Percentiles rank a stretch among this genome's conserved stretches.
Conservation (phyloP, 441 rosid genomes). For the Brassica balearica region DNA sequence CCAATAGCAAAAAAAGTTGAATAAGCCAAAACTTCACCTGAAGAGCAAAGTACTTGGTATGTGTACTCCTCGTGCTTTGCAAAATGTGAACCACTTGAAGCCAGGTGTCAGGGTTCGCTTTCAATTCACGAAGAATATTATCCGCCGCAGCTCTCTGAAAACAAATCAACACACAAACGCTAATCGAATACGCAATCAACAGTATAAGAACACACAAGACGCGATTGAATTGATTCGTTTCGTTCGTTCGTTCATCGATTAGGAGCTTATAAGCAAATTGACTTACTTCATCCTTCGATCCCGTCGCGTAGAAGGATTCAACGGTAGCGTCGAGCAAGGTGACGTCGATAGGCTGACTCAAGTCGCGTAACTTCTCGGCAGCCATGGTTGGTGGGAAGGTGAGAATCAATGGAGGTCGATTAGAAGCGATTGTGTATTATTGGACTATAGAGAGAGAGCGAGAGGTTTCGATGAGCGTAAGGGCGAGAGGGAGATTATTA, state of each 20-base stretch:
- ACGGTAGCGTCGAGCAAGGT: constrained; percentile 93
- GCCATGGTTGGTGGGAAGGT: constrained; percentile 60
- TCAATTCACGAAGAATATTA: constrained; percentile 91
- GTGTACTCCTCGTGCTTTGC: constrained; percentile 79
- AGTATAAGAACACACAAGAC: no score
- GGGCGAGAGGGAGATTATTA: neutral
- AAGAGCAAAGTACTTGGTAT: constrained; percentile 95
- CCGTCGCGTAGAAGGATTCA: constrained; percentile 98
- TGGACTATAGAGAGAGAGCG: neutral
- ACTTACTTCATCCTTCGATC: constrained; percentile 98
- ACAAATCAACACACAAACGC: constrained; percentile 14
- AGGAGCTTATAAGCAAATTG: neutral
- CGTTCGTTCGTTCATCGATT: constrained; percentile 2
- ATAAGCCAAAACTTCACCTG: constrained; percentile 61
- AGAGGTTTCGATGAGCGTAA: neutral
- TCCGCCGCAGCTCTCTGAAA: constrained; percentile 94
- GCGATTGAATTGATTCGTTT: no score
- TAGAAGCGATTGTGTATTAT: no score
- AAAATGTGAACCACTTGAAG: constrained; percentile 97
- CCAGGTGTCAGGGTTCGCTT: constrained; percentile 97
- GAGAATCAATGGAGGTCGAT: neutral
- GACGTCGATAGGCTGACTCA: constrained; percentile 97
- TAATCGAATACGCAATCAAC: no score
- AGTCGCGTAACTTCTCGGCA: constrained; percentile 94
- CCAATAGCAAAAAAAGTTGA: neutral